Base-by-base conservation (phyloP, 2,329 filamentous ascomycete genomes). In the Xenoacremonium recifei region DNA sequence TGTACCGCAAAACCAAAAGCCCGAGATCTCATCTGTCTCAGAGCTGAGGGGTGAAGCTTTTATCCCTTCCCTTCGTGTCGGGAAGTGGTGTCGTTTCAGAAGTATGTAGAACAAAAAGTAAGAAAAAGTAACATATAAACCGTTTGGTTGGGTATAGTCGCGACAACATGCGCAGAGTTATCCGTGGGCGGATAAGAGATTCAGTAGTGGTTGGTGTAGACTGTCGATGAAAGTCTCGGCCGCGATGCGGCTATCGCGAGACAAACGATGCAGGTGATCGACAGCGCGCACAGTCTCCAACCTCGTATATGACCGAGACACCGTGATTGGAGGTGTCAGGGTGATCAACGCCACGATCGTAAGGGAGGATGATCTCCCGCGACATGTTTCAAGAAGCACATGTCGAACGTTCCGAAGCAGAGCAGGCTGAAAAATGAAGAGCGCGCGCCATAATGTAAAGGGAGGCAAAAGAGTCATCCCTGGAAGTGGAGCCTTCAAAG, bases 111-210 rank as follows among this genome's bases (percentile, higher is more conserved):
- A 42, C 46, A 45, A 53, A 54, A 51, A 58, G 32, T 50, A 55
- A 48, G n/a, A 45, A 47, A 42, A 50, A 40, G 37, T 33, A 32
- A n/a, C n/a, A n/a, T n/a, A n/a, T 33, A 35, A 35, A 39, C 43
- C 45, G 45, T 34, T 51, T 32, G 30, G 21, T 42, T 47, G 50
- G 55, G 55, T 58, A 58, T 58, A 58, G 45, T 51, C 52, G 55
- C 55, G 53, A 44, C 44, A 50, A 53, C 39, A 48, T 55, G 55
- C 55, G 55, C 50, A 49, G 40, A 45, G 53, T 58, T 57, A 55
- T 53, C 48, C 38, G 39, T 25, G 50, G 32, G 21, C 37, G 48
- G 47, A 55, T 55, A 57, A 48, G 52, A 51, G 55, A 54, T 55
- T 58, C 50, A 58, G 48, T 47, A 43, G 43, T n/a, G n/a, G n/a